These are phyloP conservation scores for Vanderwaltozyma tropicalis DNA, from an alignment of 805 yeast genomes.

Conservation along the genomic window DNA sequence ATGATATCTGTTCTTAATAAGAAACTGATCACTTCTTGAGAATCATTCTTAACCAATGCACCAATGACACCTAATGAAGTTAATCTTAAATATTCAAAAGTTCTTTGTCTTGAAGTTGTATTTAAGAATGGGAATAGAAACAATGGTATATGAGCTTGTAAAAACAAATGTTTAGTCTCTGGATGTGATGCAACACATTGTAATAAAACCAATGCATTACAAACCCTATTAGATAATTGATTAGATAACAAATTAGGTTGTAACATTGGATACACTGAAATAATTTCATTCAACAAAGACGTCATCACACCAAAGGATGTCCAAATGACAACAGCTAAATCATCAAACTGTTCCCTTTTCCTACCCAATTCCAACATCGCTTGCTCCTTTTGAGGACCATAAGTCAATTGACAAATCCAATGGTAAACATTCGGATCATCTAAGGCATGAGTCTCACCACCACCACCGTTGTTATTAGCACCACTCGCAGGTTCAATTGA, in stretches of 20 bases:
- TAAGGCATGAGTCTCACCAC: constrained; percentile 32
- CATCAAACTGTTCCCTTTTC: constrained; percentile 90
- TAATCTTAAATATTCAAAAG: constrained; percentile 86
- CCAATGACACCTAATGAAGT: constrained; percentile 96
- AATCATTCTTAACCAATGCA: constrained; percentile 90
- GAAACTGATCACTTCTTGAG: constrained; percentile 88
- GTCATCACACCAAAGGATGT: constrained; percentile 96
- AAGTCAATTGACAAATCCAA: constrained; percentile 83
- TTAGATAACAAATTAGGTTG: constrained; percentile 81
- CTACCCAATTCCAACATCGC: constrained; percentile 88
- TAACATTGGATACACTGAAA: constrained; percentile 78
- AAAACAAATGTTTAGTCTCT: constrained; percentile 74
- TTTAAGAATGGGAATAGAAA: constrained; percentile 89
- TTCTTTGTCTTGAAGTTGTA: constrained; percentile 81
- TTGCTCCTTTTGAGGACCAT: constrained; percentile 86
- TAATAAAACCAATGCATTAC: constrained; percentile 86
- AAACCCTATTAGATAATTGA: constrained; percentile 82
- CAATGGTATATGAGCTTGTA: constrained; percentile 85
- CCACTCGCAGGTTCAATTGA: background rate
- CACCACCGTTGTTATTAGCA: constrained; percentile 3
- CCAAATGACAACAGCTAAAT: constrained; percentile 87
- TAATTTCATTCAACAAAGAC: constrained; percentile 76
- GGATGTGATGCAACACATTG: constrained; percentile 96
- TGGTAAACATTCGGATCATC: constrained; percentile 77
- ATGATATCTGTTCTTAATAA: constrained; percentile 91